A percentile compares a stretch with the other conserved stretches of the same genome.
Evolutionary conservation across 257 asterid genomes (phyloP).

Genomic region (Solanum pinnatisectum): DNA sequence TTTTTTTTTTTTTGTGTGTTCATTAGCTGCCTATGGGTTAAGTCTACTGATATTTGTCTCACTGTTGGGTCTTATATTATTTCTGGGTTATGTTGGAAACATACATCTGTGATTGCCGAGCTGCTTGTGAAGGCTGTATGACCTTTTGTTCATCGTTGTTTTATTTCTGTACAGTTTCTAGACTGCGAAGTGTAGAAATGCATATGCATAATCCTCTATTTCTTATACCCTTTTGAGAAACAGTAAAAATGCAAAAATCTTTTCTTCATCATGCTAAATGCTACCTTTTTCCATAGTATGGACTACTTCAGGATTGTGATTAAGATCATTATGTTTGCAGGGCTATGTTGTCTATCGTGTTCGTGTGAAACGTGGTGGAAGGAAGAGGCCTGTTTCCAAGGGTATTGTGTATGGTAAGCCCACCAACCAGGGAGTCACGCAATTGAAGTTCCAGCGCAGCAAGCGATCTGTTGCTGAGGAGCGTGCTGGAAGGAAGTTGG

Average conservation of each 20-base stretch:
- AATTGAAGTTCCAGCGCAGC: neutral
- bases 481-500: constrained; percentile 1
- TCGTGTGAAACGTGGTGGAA: neutral
- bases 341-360: neutral
- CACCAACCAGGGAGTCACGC: neutral
- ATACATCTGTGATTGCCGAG: neutral
- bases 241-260: neutral
- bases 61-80: neutral
- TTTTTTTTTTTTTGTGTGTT: neutral
- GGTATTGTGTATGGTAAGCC: constrained; percentile 3
- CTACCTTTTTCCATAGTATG: neutral
- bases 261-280: neutral
- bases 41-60: neutral
- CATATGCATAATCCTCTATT: neutral
- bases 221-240: neutral
- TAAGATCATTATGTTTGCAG: neutral
- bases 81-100: neutral
- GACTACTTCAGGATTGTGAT: neutral
- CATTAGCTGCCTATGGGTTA: neutral
- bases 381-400: constrained; percentile 1
- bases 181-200: neutral
- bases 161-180: neutral
- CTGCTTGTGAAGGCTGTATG: neutral
- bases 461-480: constrained; percentile 1
- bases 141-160: neutral